phyloP scores from a whole-genome alignment of 192 early-diverging fungal genomes.

The Pecoramyces ruminantium region DNA sequence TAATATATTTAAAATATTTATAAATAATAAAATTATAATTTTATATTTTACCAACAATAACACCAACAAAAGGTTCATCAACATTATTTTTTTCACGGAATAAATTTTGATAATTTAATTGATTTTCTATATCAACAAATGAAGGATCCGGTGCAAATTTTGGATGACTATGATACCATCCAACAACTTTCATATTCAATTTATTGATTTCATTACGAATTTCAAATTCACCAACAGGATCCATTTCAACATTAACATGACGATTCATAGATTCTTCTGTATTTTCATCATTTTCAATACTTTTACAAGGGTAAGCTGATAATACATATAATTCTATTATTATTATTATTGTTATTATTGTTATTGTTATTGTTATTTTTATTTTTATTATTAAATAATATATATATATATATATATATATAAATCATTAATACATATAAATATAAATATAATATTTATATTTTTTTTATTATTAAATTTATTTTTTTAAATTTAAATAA shows the following conservation, averaged over 20 bases:
- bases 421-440: no score
- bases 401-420: no score
- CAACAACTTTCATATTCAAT: slow-evolving; percentile 58
- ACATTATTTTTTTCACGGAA: slow-evolving; percentile 34
- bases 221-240: slow-evolving; percentile 59
- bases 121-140: slow-evolving; percentile 77
- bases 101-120: slow-evolving; percentile 64
- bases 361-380: not conserved
- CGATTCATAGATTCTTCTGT: slow-evolving; percentile 16
- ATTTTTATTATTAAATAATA: slow-evolving; percentile 1
- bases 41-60: slow-evolving; percentile 48
- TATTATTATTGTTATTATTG: not conserved
- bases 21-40: no score
- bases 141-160: slow-evolving; percentile 75
- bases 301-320: slow-evolving; percentile 58
- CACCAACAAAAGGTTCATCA: slow-evolving; percentile 71
- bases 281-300: slow-evolving; percentile 43
- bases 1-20: no score
- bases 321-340: slow-evolving; percentile 33
- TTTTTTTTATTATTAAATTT: no score
- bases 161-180: slow-evolving; percentile 93
- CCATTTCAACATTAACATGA: slow-evolving; percentile 76
- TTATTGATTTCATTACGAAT: slow-evolving; percentile 56
- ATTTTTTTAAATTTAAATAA: no score
- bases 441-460: no score